Evolutionary conservation across 495 filamentous ascomycete genomes (phyloP).

Genomic region (Bacidia rubella): DNA sequence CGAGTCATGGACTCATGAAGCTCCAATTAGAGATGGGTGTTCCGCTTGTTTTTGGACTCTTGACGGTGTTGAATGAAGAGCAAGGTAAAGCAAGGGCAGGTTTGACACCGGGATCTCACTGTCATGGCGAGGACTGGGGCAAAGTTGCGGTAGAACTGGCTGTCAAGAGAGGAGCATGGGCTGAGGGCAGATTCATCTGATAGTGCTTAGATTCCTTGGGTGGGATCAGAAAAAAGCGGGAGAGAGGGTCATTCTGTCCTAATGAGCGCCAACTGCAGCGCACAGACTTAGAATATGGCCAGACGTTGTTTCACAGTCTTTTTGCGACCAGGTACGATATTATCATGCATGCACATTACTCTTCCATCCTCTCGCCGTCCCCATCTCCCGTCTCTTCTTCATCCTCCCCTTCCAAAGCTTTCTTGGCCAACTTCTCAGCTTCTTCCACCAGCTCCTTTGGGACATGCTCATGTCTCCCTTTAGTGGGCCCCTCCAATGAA

Average conservation of each 20-base stretch:
- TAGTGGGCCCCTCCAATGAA: constrained; percentile 65
- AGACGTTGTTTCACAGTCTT: no score
- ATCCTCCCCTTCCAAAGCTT: constrained; percentile 55
- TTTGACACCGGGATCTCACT: constrained; percentile 50
- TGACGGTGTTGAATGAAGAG: constrained; percentile 79
- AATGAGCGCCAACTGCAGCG: no score
- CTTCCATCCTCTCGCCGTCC: constrained; percentile 60
- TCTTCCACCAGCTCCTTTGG: constrained; percentile 80
- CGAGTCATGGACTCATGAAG: constrained; percentile 83
- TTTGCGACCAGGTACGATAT: neutral
- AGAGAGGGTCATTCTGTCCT: constrained; percentile 5
- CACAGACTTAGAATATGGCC: no score
- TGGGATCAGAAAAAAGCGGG: constrained; percentile 4
- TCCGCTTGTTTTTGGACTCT: constrained; percentile 82
- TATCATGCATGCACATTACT: constrained; percentile 30
- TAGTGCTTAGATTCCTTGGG: no score
- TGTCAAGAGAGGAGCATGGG: constrained; percentile 31
- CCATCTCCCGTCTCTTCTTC: constrained; percentile 53
- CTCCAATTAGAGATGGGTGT: constrained; percentile 78
- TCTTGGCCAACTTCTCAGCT: constrained; percentile 78
- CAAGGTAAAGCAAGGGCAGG: constrained; percentile 83
- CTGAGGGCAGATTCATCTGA: constrained; percentile 30
- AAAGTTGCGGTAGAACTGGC: constrained; percentile 42
- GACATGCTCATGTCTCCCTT: constrained; percentile 81
- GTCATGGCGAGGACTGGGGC: constrained; percentile 85